Evolutionary conservation across 495 filamentous ascomycete genomes (phyloP), one percentile per base, ranked within the genome.

Genomic region (Xylaria bambusicola): DNA sequence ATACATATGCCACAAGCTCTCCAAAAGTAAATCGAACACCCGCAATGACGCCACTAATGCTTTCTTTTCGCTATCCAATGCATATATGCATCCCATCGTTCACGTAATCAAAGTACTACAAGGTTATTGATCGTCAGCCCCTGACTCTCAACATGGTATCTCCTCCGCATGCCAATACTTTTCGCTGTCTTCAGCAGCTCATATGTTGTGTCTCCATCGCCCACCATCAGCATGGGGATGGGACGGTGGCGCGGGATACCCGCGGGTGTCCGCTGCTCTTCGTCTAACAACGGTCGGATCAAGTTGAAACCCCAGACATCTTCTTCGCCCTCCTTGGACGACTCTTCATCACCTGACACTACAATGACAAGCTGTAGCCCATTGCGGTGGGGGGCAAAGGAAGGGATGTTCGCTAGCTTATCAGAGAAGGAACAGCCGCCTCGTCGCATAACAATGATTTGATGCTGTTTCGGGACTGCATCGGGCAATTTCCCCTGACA

Each of bases 211-310:
- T 91, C 80, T 2, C 88, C 90, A 0, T 90, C 92, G 0, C 84
- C 84, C 7, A 95, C 86, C 88, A 98, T 89, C 21, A 96, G 80
- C 86, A 97, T 86, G 21, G 86, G 81, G 17, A 97, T 87, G 13
- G 84, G 84, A 61, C 93, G 75, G 51, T 85, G 84, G n/a, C 94
- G 75, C 41, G 80, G 76, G 36, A 95, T 77, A 0, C 93, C 92
- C 10, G 80, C 82, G 0, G 86, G 81, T 1, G 90, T 93, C 35
- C 78, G 70, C 73, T 96, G 92, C 13, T 74, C 70, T 54, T 87
- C 82, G 50, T 98, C 92, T 2, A 98, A 77, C 52, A 94, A 73
- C 0, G 94, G 94, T 21, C 90, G 79, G 13, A 81, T 69, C 21
- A 82, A 60, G 6, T 68, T 62, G 40, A 68, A 73, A 10, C 75